Base-by-base conservation (phyloP, 345 rosid species). In the Dimocarpus longan region DNA sequence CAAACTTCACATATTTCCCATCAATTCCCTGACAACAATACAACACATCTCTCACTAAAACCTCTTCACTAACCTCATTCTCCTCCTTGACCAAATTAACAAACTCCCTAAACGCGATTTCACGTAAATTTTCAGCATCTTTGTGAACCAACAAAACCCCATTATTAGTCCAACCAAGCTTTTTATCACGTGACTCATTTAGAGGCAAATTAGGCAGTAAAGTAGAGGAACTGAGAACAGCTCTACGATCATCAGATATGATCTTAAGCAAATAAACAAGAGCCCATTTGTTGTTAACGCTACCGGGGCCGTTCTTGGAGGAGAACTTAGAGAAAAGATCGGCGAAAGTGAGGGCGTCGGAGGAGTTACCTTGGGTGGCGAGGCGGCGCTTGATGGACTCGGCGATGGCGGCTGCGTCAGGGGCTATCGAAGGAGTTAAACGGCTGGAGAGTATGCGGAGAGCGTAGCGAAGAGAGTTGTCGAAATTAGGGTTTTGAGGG, bases 331-430 rank as follows among this genome's bases (percentile, higher is more conserved):
- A 83, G 85, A 82, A 94, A 52, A 94, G 90, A 83, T 94, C 99
- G 74, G 93, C 85, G 67, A 96, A 93, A 78, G 93, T 76, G 80
- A 94, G 98, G 42, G 98, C 99, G 62, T 88, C 89, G 10, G 98
- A 90, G 83, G 98, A 94, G 82, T 89, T 93, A 85, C 98, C 98
- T 15, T 83, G 93, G 71, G 92, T 87, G 76, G 98, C 98, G 72
- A 97, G 98, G 22, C 92, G 92, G 77, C 98, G 98, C 84, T 92
- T 94, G 87, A 97, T 86, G 40, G 99, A 94, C 83, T 94, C 99
- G 4, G 98, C 93, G 74, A 93, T 84, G 40, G 98, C 93, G 70
- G 90, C 83, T 13, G 97, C 91, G 78, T 94, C 98, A 19, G 95
- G 93, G 37, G 89, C 81, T 64, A 90, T 84, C 42, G 98, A 93